These are phyloP conservation scores for Metschnikowia koreensis DNA, from an alignment of 805 yeast species.

Conservation along the genomic window DNA sequence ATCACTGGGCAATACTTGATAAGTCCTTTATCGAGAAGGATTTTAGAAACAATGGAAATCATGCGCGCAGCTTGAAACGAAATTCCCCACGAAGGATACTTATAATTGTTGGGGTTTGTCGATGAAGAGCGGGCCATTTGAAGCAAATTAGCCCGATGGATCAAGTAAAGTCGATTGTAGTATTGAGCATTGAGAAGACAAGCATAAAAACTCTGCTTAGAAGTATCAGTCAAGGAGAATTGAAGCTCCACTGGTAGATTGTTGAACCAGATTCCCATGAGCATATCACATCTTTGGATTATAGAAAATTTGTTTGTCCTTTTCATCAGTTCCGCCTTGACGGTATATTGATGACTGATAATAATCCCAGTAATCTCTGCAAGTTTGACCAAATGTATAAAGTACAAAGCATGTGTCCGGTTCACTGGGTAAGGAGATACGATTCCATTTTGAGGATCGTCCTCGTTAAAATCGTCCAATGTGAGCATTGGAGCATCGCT, in stretches of 20 bases:
- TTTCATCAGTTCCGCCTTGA: slow-evolving; percentile 58
- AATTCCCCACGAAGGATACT: slow-evolving; percentile 74
- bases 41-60: slow-evolving; percentile 62
- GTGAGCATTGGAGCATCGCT: slow-evolving; percentile 74
- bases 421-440: slow-evolving; percentile 45
- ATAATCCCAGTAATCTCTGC: slow-evolving; percentile 72
- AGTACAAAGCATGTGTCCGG: slow-evolving; percentile 51
- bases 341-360: slow-evolving; percentile 65
- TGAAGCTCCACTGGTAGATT: slow-evolving; percentile 61
- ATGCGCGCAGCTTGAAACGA: slow-evolving; percentile 80
- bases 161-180: slow-evolving; percentile 67
- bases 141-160: slow-evolving; percentile 67
- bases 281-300: slow-evolving; percentile 68
- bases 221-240: slow-evolving; percentile 55
- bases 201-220: slow-evolving; percentile 54
- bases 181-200: slow-evolving; percentile 66
- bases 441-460: slow-evolving; percentile 37
- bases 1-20: slow-evolving; percentile 55
- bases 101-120: slow-evolving; percentile 42
- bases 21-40: slow-evolving; percentile 48
- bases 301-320: slow-evolving; percentile 41
- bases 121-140: slow-evolving; percentile 45
- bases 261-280: slow-evolving; percentile 75
- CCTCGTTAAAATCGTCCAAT: slow-evolving; percentile 61
- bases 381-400: slow-evolving; percentile 61